Evolutionary conservation across 768 basidiomycete species (phyloP).

Genomic region (Lentinus brumalis): DNA sequence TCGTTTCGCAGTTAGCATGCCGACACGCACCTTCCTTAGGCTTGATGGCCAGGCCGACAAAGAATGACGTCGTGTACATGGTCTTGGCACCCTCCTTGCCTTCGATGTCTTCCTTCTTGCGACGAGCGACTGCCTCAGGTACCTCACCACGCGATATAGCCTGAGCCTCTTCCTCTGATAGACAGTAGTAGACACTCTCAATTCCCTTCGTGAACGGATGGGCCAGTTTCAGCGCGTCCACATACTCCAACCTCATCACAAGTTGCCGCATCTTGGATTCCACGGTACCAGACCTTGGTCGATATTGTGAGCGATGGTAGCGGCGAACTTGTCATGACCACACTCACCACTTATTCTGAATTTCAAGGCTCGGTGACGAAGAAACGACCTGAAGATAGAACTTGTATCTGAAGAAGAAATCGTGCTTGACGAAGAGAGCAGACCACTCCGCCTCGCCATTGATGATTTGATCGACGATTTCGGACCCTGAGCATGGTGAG

Average conservation of each 20-base stretch:
- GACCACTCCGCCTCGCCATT: slow-evolving; percentile 84
- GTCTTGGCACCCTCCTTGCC: slow-evolving; percentile 73
- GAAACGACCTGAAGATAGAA: slow-evolving; percentile 97
- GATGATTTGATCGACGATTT: slow-evolving; percentile 91
- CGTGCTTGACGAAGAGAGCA: slow-evolving; percentile 90
- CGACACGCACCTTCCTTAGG: slow-evolving; percentile 78
- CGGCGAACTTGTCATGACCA: not conserved
- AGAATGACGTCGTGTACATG: slow-evolving; percentile 93
- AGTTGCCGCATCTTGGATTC: slow-evolving; percentile 95
- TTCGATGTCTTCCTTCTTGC: slow-evolving; percentile 78
- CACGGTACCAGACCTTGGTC: slow-evolving; percentile 84
- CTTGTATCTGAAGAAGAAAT: slow-evolving; percentile 96
- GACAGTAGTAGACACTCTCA: slow-evolving; percentile 82
- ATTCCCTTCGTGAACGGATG: slow-evolving; percentile 97
- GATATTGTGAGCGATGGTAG: not conserved
- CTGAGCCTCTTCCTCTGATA: slow-evolving; percentile 86
- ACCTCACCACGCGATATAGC: slow-evolving; percentile 87
- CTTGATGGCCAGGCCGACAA: slow-evolving; percentile 93
- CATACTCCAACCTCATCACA: slow-evolving; percentile 96
- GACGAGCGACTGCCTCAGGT: slow-evolving; percentile 65
- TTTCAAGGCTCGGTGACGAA: slow-evolving; percentile 76
- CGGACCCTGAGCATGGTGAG: slow-evolving; percentile 62
- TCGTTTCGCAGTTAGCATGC: no score
- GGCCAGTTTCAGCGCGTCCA: slow-evolving; percentile 87
- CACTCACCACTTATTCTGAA: slow-evolving; percentile 89